Evolutionary conservation across 495 filamentous ascomycete genomes (phyloP), one percentile per base, ranked within the genome.

Genomic region (Massariosphaeria phaeospora): DNA sequence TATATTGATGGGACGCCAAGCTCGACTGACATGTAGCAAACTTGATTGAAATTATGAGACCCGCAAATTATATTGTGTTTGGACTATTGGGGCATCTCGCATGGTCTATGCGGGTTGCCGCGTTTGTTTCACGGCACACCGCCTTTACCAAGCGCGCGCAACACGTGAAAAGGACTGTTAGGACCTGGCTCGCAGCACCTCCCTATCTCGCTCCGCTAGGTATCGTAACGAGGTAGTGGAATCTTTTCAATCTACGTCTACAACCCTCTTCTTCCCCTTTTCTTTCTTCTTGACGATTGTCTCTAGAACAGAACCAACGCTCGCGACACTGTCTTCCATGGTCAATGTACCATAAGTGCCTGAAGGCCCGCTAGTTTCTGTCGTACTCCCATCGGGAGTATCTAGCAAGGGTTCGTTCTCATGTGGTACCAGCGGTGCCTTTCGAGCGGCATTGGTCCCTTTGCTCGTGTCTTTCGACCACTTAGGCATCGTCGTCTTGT

Each of bases 231-330:
- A n/a, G n/a, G n/a, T n/a, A n/a, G n/a, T n/a, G n/a, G n/a, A n/a
- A n/a, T n/a, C n/a, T n/a, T n/a, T n/a, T 31, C 25, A 41, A 7
- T 58, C 55, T 25, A 52, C 48, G 15, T 51, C 55, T 9, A 58
- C 47, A 15, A 58, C 15, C 41, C 55, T 45, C 40, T 58, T 58
- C 41, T 58, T 58, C 48, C 55, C 55, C 29, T 46, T 58, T 1
- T 58, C 55, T 29, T 52, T 52, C 41, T 58, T 58, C 25, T 36
- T 51, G n/a, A 58, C 55, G 8, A 58, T 23, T 15, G 47, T 51
- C 41, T 58, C 55, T 10, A 48, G 23, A 3, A 47, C 48, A 31
- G 39, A 39, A 6, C 18, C 25, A 15, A 58, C 15, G 29, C 55
- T 58, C 8, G 46, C 55, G 26, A 54, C 51, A 29, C 51, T 54